Percentiles rank a stretch among this genome's conserved stretches.
Evolutionary conservation across 78 protist species (phyloP).

Genomic region (Isochrysis galbana): DNA sequence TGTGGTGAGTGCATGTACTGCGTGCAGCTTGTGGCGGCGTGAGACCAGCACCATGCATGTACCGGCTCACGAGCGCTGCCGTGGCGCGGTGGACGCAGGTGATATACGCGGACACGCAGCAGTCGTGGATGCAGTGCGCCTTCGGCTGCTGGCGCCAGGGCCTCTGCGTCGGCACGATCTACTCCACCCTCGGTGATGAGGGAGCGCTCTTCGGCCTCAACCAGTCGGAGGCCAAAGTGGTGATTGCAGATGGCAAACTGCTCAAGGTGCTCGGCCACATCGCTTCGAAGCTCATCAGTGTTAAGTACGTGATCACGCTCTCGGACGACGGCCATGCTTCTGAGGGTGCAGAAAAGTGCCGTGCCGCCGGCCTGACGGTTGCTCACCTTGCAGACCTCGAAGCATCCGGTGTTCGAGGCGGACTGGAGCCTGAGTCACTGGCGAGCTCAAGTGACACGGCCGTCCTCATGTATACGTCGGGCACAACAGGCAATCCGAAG

Average conservation of each 20-base stretch:
- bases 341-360: background rate
- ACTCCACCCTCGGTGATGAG: constrained; percentile 68
- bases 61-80: no score
- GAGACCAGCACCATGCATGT: no score
- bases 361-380: background rate
- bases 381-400: constrained; percentile 1
- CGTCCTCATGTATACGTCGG: constrained; percentile 89
- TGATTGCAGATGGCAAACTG: constrained; percentile 30
- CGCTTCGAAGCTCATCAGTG: background rate
- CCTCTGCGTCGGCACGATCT: constrained; percentile 48
- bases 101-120: constrained; percentile 56
- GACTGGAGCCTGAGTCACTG: background rate
- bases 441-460: constrained; percentile 63
- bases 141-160: constrained; percentile 28
- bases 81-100: no score
- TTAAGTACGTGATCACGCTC: background rate
- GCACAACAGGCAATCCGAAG: constrained; percentile 95
- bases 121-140: constrained; percentile 51
- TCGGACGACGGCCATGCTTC: background rate
- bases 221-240: constrained; percentile 30
- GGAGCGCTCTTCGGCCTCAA: constrained; percentile 39
- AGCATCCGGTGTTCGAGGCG: background rate
- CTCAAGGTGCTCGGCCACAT: background rate
- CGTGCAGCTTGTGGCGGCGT: no score
- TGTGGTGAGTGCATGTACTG: no score